Percentiles rank a stretch among this genome's conserved stretches.
phyloP scores from a whole-genome alignment of 2,329 filamentous ascomycete species.

The Fusarium metavorans region DNA sequence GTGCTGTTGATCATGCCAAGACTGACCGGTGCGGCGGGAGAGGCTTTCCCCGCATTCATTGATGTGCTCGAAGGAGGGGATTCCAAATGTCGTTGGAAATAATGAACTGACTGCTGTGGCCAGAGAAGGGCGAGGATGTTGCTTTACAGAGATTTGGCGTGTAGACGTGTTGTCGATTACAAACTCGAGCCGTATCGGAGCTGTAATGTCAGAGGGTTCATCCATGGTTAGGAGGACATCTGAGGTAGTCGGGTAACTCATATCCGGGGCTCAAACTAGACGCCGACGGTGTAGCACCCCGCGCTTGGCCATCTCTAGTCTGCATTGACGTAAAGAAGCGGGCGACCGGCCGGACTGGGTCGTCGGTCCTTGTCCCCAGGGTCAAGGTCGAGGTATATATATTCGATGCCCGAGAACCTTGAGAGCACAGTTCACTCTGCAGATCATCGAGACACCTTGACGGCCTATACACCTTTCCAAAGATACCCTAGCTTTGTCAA shows the following conservation, averaged over 20 bases:
- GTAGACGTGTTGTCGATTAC: neutral
- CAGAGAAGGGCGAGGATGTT: neutral
- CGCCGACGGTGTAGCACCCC: neutral
- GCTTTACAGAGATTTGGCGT: neutral
- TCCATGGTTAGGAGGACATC: neutral
- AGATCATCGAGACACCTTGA: constrained; percentile 34
- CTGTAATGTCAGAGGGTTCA: neutral
- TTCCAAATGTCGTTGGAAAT: neutral
- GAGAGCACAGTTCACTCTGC: constrained; percentile 29
- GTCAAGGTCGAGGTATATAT: constrained; percentile 32
- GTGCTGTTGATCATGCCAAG: neutral
- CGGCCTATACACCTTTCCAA: constrained; percentile 6
- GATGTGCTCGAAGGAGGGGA: neutral
- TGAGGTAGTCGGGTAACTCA: neutral
- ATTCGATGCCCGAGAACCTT: constrained; percentile 35
- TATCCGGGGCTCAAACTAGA: constrained; percentile 8
- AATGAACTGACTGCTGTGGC: neutral
- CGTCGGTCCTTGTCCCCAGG: neutral
- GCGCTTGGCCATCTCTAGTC: neutral
- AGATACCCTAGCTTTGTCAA: constrained; percentile 19
- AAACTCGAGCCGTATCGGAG: neutral
- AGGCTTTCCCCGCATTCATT: constrained; percentile 1
- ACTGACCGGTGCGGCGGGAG: neutral
- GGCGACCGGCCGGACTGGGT: neutral
- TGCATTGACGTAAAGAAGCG: constrained; percentile 2